These are phyloP conservation scores for Moesziomyces parantarcticus DNA, from an alignment of 1,284 basidiomycete species.

Conservation along the genomic window DNA sequence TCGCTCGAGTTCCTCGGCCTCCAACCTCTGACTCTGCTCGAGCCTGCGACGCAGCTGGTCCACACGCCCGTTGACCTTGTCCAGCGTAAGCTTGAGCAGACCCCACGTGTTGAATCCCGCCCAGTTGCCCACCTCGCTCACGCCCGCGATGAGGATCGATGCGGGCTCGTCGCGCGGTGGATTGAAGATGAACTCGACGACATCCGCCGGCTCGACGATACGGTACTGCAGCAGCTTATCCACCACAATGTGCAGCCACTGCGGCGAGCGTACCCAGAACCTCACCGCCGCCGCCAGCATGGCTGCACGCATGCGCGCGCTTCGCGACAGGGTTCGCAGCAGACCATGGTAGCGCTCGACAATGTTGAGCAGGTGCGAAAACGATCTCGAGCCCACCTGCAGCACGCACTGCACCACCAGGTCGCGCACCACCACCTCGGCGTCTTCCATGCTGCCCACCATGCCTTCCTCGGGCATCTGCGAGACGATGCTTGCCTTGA, in stretches of 20 bases:
- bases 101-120: conserved; percentile 59
- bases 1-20: conserved; percentile 46
- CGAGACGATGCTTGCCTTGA: conserved; percentile 48
- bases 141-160: neutral
- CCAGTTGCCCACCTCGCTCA: conserved; percentile 52
- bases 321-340: conserved; percentile 78
- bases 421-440: conserved; percentile 78
- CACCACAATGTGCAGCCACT: conserved; percentile 76
- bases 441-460: conserved; percentile 66
- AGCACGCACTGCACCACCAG: conserved; percentile 90
- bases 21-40: conserved; percentile 41
- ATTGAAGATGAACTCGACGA: conserved; percentile 85
- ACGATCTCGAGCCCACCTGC: conserved; percentile 90
- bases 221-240: conserved; percentile 99
- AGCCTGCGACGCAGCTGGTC: conserved; percentile 61
- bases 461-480: conserved; percentile 68
- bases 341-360: conserved; percentile 93
- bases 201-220: conserved; percentile 91
- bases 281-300: conserved; percentile 78
- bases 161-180: conserved; percentile 30
- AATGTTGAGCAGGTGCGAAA: conserved; percentile 97
- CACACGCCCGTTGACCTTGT: conserved; percentile 66
- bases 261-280: conserved; percentile 76
- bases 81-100: conserved; percentile 59
- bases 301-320: conserved; percentile 70